A percentile compares a stretch with the other conserved stretches of the same genome.
These are phyloP conservation scores for Claviceps quebecensis DNA, from an alignment of 2,329 filamentous ascomycete species.

Conservation along the genomic window DNA sequence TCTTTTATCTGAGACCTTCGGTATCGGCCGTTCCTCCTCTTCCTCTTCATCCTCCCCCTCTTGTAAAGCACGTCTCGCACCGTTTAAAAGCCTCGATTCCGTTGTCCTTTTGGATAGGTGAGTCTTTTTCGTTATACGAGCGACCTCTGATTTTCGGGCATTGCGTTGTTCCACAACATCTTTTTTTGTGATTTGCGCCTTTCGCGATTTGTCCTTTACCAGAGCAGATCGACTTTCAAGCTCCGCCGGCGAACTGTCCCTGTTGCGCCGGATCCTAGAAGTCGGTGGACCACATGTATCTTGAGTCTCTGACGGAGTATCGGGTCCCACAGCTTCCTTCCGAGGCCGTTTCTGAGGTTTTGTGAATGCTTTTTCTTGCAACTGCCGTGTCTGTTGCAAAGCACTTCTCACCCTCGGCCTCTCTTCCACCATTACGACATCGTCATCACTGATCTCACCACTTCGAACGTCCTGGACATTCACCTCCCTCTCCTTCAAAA, in stretches of 20 bases:
- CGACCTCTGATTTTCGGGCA: not conserved
- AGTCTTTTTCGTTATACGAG: not conserved
- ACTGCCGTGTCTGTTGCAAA: not conserved
- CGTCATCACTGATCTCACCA: conserved; percentile 3
- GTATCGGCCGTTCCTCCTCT: not conserved
- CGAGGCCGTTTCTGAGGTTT: not conserved
- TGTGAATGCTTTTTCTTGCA: not conserved
- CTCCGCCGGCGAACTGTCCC: no score
- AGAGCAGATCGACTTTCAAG: not conserved
- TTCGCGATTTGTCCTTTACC: not conserved
- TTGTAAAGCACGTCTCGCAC: not conserved
- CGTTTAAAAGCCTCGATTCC: not conserved
- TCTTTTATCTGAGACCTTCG: not conserved
- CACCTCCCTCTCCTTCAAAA: conserved; percentile 10
- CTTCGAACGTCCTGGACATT: conserved; percentile 4
- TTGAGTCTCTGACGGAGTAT: no score
- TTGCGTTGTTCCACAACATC: not conserved
- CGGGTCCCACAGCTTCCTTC: not conserved
- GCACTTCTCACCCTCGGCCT: not conserved
- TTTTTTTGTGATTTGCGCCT: not conserved
- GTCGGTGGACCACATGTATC: not conserved
- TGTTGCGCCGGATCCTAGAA: not conserved
- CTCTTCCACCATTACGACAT: conserved; percentile 6
- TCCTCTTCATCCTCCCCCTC: not conserved
- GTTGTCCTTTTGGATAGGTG: not conserved